phyloP scores from a whole-genome alignment of 2,329 filamentous ascomycete species.

The Calonectria leucothoes region DNA sequence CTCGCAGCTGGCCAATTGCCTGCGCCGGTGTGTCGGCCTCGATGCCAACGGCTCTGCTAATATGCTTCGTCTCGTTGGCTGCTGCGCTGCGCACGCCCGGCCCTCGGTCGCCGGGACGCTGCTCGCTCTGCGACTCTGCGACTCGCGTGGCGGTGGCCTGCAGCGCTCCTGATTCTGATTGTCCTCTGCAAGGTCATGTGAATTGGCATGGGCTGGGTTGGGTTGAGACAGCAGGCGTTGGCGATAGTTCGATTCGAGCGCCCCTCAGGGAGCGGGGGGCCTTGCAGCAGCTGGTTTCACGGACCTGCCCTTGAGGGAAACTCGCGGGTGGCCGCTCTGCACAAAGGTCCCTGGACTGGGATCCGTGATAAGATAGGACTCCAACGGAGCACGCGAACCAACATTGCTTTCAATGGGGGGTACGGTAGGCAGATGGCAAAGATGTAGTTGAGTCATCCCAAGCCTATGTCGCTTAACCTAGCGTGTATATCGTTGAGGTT shows the following conservation, averaged over 20 bases:
- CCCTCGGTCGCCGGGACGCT: conserved; percentile 1
- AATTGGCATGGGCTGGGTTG: conserved; percentile 3
- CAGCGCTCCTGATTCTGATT: background rate
- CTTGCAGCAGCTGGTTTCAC: background rate
- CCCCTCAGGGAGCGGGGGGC: background rate
- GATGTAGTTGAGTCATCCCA: no score
- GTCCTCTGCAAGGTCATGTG: conserved; percentile 12
- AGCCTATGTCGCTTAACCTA: no score
- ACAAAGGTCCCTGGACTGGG: conserved; percentile 3
- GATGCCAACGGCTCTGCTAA: conserved; percentile 17
- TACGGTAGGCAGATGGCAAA: background rate
- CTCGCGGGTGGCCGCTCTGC: conserved; percentile 1
- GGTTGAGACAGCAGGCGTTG: background rate
- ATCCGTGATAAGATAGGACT: background rate
- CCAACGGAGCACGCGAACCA: background rate
- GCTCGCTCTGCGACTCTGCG: background rate
- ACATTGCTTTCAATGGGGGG: background rate
- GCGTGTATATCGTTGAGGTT: background rate
- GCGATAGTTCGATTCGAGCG: background rate
- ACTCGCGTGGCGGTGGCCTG: background rate
- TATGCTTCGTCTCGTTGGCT: conserved; percentile 32
- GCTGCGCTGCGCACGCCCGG: conserved; percentile 19
- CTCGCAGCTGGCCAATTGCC: conserved; percentile 28
- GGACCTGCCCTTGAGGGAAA: conserved; percentile 15
- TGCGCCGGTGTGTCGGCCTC: background rate